Percentiles rank a stretch among this genome's conserved stretches.
phyloP scores from a whole-genome alignment of 352 stramenopile genomes.

The Phytophthora capsici region DNA sequence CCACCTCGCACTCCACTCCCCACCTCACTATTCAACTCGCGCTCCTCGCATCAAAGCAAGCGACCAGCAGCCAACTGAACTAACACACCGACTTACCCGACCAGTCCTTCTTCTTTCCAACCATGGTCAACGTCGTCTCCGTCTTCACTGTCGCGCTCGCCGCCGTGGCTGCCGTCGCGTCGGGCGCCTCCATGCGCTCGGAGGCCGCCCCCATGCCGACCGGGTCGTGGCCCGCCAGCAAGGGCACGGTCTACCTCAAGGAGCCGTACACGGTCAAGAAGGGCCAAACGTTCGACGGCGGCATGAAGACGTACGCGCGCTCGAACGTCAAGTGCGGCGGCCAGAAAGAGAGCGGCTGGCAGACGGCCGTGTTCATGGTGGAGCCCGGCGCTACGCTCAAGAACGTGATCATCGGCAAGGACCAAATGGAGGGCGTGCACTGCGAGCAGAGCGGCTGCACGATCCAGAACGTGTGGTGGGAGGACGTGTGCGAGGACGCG shows the following conservation, averaged over 20 bases:
- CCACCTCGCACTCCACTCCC: not conserved
- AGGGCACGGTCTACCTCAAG: slow-evolving; percentile 24
- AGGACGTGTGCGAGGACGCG: slow-evolving; percentile 41
- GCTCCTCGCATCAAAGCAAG: slow-evolving; percentile 11
- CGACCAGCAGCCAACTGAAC: slow-evolving; percentile 1
- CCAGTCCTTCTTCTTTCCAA: not conserved
- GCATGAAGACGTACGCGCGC: slow-evolving; percentile 60
- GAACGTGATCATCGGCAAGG: slow-evolving; percentile 18
- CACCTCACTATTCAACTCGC: slow-evolving; percentile 19
- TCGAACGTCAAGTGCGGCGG: slow-evolving; percentile 45
- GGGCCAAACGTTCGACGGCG: slow-evolving; percentile 45
- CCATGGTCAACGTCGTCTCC: slow-evolving; percentile 23
- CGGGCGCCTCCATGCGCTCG: slow-evolving; percentile 25
- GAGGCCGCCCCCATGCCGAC: slow-evolving; percentile 29
- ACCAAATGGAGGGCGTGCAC: slow-evolving; percentile 21
- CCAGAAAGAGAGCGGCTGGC: slow-evolving; percentile 26
- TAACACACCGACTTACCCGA: too few relatives aligned
- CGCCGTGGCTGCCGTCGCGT: slow-evolving; percentile 13
- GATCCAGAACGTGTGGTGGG: slow-evolving; percentile 42
- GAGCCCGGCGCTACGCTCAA: slow-evolving; percentile 17
- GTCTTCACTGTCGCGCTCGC: slow-evolving; percentile 10
- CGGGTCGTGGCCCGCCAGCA: slow-evolving; percentile 34
- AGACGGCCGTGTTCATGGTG: slow-evolving; percentile 34
- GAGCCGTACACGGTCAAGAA: slow-evolving; percentile 41
- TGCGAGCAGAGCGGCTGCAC: slow-evolving; percentile 34